Conservation (phyloP, 106 monocot genomes). For the Gastrodia elata region DNA sequence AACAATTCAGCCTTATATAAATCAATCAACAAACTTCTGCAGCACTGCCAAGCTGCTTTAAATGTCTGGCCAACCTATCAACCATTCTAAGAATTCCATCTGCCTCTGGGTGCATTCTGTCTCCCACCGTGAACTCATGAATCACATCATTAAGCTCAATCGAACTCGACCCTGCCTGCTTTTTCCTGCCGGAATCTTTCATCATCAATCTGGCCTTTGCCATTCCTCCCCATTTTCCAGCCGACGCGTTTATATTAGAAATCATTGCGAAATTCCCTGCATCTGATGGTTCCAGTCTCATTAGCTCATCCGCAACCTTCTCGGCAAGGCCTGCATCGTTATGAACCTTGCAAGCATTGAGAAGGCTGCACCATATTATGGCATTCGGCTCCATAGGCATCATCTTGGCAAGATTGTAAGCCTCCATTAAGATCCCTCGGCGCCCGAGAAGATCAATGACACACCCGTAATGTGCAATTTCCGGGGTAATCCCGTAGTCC, state of each 20-base stretch:
- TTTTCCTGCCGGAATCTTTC: conserved; percentile 32
- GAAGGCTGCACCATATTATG: conserved; percentile 73
- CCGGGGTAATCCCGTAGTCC: conserved; percentile 48
- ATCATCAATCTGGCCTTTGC: conserved; percentile 58
- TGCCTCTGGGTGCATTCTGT: conserved; percentile 45
- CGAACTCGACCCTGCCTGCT: conserved; percentile 60
- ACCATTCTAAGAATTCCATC: conserved; percentile 51
- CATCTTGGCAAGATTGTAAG: conserved; percentile 34
- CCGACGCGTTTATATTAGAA: conserved; percentile 72
- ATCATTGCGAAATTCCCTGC: conserved; percentile 56
- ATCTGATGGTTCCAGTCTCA: conserved; percentile 35
- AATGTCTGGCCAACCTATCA: conserved; percentile 39
- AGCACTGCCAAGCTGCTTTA: conserved; percentile 47
- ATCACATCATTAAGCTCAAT: conserved; percentile 54
- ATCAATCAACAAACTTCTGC: background rate
- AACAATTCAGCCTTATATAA: background rate
- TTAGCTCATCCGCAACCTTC: conserved; percentile 37
- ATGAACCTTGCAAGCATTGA: conserved; percentile 60
- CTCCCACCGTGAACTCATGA: conserved; percentile 63
- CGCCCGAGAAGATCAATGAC: conserved; percentile 74
- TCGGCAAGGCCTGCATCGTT: conserved; percentile 65
- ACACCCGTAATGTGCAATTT: conserved; percentile 86
- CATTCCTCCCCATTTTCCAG: conserved; percentile 51
- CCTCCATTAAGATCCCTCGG: conserved; percentile 52
- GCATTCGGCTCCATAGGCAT: conserved; percentile 76